These are phyloP conservation scores for Ophiostoma australiae DNA, from an alignment of 2,329 filamentous ascomycete genomes.

Conservation along the genomic window DNA sequence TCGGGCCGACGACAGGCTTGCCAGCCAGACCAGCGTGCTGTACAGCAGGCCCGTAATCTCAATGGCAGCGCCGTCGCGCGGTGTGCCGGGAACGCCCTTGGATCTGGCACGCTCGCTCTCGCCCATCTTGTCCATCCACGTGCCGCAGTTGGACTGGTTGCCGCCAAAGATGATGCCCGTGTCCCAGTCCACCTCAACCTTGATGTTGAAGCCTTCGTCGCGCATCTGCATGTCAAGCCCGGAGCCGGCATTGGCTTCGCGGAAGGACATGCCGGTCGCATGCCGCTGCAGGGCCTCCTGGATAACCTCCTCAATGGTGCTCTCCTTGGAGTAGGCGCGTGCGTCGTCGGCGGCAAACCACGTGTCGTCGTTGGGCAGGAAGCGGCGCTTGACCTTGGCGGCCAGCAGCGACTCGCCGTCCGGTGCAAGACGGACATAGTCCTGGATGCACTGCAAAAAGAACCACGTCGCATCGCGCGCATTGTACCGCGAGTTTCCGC, in stretches of 20 bases:
- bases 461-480: constrained; percentile 97
- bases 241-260: constrained; percentile 89
- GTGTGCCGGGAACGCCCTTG: constrained; percentile 93
- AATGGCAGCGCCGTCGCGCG: constrained; percentile 87
- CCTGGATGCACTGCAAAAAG: constrained; percentile 92
- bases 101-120: constrained; percentile 85
- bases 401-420: constrained; percentile 69
- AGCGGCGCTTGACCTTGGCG: constrained; percentile 73
- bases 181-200: constrained; percentile 85
- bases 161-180: constrained; percentile 91
- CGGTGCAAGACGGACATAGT: constrained; percentile 78
- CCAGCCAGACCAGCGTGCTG: constrained; percentile 79
- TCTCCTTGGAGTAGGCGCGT: constrained; percentile 78
- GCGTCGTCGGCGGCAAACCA: constrained; percentile 81
- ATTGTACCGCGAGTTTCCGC: constrained; percentile 85
- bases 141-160: constrained; percentile 91
- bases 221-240: constrained; percentile 90
- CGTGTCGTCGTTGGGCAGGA: constrained; percentile 91
- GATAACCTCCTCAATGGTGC: constrained; percentile 80
- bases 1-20: constrained; percentile 60
- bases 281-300: constrained; percentile 92
- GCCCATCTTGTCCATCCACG: constrained; percentile 99
- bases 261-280: constrained; percentile 82
- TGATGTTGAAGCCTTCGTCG: constrained; percentile 84
- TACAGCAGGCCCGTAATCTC: constrained; percentile 94